Conservation (phyloP, 2,329 filamentous ascomycete species). For the Penicillium psychrosexuale region DNA sequence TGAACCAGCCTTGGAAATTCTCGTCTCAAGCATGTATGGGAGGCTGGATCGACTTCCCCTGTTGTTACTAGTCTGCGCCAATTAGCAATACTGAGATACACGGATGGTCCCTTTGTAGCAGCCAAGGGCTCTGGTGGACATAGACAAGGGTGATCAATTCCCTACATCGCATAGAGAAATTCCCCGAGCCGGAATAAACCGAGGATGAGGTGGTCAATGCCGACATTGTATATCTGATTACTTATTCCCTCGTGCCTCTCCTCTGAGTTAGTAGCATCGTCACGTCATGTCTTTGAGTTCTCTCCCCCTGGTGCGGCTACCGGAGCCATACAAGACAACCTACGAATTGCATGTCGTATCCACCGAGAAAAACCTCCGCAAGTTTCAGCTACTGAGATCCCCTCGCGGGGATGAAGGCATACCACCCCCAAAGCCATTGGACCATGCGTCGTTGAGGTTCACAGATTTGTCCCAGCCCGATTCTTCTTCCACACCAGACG, state of each 20-base stretch:
- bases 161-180: not conserved
- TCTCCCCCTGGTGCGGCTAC: constrained; percentile 15
- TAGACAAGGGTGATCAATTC: not conserved
- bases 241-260: constrained; percentile 1
- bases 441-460: constrained; percentile 30
- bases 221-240: not conserved
- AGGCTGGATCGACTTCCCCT: not conserved
- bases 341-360: constrained; percentile 17
- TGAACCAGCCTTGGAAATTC: not conserved
- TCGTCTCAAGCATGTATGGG: not conserved
- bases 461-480: constrained; percentile 26
- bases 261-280: not conserved
- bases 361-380: constrained; percentile 10
- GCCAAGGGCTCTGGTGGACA: not conserved
- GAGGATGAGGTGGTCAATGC: not conserved
- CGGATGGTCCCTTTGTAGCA: not conserved
- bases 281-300: not conserved
- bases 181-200: not conserved
- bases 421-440: constrained; percentile 25
- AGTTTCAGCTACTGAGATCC: constrained; percentile 20
- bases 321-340: constrained; percentile 21
- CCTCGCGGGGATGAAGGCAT: constrained; percentile 19
- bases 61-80: not conserved
- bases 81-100: not conserved
- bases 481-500: constrained; percentile 18